These are phyloP conservation scores for Ganoderma lucidum DNA, from an alignment of 1,284 basidiomycete genomes.

Conservation along the genomic window DNA sequence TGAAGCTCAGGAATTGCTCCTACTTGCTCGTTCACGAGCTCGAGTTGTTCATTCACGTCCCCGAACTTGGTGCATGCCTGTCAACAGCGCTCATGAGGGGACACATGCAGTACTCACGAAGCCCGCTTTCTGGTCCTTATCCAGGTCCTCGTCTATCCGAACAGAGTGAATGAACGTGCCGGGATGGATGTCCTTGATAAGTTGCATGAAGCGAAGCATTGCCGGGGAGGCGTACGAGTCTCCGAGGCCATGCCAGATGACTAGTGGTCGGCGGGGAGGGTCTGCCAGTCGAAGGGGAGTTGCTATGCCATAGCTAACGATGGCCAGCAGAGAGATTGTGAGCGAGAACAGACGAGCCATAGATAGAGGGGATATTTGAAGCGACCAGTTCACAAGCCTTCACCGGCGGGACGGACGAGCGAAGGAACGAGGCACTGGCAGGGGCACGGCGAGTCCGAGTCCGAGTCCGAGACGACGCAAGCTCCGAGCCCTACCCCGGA, in stretches of 20 bases:
- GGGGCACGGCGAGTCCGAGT: neutral
- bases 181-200: constrained; percentile 77
- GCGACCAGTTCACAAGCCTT: neutral
- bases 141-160: constrained; percentile 71
- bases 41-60: constrained; percentile 79
- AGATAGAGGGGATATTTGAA: neutral
- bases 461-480: neutral
- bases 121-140: constrained; percentile 80
- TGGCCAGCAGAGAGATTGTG: neutral
- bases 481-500: neutral
- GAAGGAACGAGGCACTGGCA: neutral
- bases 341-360: constrained; percentile 12
- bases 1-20: constrained; percentile 72
- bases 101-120: constrained; percentile 64
- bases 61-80: constrained; percentile 67
- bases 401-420: neutral
- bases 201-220: constrained; percentile 72
- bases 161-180: constrained; percentile 90
- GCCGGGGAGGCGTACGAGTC: constrained; percentile 72
- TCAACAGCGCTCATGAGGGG: neutral
- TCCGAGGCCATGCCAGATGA: constrained; percentile 96
- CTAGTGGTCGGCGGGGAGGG: constrained; percentile 66
- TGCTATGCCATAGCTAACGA: constrained; percentile 11
- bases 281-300: constrained; percentile 13
- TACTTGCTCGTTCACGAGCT: constrained; percentile 74